A percentile compares a stretch with the other conserved stretches of the same genome.
Conservation (phyloP, 495 filamentous ascomycete genomes). For the Penicillium herquei region DNA sequence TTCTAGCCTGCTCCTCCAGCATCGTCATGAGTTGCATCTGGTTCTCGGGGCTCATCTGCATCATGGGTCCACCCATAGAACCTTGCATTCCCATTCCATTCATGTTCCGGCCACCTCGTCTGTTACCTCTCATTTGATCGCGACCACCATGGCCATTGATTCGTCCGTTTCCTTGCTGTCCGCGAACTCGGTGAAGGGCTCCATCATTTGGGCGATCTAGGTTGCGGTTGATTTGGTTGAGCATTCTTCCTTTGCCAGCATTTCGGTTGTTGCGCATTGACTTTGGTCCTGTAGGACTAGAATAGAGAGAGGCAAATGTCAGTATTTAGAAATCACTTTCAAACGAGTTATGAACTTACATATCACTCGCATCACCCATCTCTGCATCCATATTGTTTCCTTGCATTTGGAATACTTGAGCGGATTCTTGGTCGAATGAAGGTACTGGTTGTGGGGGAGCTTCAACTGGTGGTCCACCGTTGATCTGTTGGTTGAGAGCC, state of each 20-base stretch:
- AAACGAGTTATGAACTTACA: constrained; percentile 56
- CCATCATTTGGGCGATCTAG: constrained; percentile 75
- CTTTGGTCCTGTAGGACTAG: constrained; percentile 89
- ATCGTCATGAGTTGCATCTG: constrained; percentile 80
- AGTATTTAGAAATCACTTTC: background rate
- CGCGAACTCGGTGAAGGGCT: constrained; percentile 77
- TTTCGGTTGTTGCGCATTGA: constrained; percentile 78
- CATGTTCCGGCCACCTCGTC: constrained; percentile 49
- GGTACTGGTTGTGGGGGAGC: constrained; percentile 31
- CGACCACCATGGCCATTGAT: constrained; percentile 69
- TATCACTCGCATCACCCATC: constrained; percentile 69
- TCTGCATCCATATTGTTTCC: constrained; percentile 55
- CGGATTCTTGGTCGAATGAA: constrained; percentile 21
- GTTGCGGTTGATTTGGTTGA: constrained; percentile 84
- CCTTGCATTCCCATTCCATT: constrained; percentile 48
- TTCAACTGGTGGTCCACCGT: constrained; percentile 25
- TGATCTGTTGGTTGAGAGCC: constrained; percentile 61
- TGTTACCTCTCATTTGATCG: constrained; percentile 69
- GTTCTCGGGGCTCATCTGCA: constrained; percentile 63
- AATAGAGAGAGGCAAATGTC: constrained; percentile 13
- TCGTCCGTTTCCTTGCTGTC: constrained; percentile 67
- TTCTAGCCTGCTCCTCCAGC: constrained; percentile 83
- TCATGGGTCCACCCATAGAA: constrained; percentile 40
- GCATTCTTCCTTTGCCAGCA: constrained; percentile 66
- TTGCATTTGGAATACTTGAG: constrained; percentile 2